These are phyloP conservation scores for Wickerhamiella brachini DNA, from an alignment of 805 yeast species.

Conservation along the genomic window DNA sequence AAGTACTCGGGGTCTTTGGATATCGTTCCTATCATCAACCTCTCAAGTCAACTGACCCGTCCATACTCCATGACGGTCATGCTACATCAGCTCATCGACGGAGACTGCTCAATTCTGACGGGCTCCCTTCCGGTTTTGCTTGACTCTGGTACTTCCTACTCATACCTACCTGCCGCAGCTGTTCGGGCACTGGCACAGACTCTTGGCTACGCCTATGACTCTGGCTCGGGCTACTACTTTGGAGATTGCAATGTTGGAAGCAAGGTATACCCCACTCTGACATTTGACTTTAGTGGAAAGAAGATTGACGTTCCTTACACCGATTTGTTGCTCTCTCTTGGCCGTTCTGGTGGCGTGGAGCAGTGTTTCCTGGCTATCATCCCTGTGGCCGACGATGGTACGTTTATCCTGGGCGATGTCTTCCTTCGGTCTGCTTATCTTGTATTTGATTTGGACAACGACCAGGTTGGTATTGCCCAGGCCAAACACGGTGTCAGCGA, in stretches of 20 bases:
- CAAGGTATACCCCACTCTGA: not conserved
- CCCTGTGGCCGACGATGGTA: not conserved
- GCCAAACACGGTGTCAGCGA: constrained; percentile 23
- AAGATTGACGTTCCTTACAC: constrained; percentile 7
- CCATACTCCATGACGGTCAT: not conserved
- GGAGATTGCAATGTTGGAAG: constrained; percentile 8
- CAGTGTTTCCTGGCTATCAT: not conserved
- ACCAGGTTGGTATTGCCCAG: constrained; percentile 44
- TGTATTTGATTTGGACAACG: constrained; percentile 51
- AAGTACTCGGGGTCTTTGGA: constrained; percentile 38
- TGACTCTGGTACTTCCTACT: constrained; percentile 39
- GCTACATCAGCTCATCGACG: constrained; percentile 1
- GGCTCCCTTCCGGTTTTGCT: constrained; percentile 17
- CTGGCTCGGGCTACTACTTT: not conserved
- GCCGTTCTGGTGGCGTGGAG: not conserved
- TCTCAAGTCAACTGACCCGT: constrained; percentile 2
- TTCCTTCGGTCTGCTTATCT: constrained; percentile 54
- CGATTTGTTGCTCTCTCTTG: constrained; percentile 1
- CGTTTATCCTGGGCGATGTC: constrained; percentile 47
- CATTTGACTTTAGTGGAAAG: constrained; percentile 5
- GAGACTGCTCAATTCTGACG: not conserved
- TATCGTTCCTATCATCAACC: constrained; percentile 20
- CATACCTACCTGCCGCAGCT: constrained; percentile 28
- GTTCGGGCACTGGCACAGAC: constrained; percentile 4
- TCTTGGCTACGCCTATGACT: constrained; percentile 5